Evolutionary conservation across 108 stramenopile genomes (phyloP).

Genomic region (Cylindrotheca fusiformis): DNA sequence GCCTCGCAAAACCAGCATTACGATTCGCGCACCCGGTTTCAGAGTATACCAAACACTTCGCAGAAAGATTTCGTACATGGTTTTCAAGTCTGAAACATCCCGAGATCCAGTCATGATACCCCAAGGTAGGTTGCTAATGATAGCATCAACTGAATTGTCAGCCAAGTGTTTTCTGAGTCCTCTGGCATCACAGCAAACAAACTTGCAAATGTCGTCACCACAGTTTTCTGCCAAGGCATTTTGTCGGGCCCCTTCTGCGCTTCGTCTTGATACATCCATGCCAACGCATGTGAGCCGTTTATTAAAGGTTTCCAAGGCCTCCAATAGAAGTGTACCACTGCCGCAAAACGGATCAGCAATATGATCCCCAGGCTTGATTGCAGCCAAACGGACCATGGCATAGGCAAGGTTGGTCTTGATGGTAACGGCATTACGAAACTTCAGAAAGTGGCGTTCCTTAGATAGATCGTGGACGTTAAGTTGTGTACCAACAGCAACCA

Average conservation of each 20-base stretch:
- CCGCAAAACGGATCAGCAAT: conserved; percentile 62
- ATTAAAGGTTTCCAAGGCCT: conserved; percentile 52
- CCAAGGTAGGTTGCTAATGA: conserved; percentile 68
- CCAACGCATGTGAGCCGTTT: conserved; percentile 42
- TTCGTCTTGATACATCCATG: conserved; percentile 60
- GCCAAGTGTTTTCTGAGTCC: conserved; percentile 48
- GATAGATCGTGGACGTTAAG: conserved; percentile 62
- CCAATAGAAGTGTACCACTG: conserved; percentile 52
- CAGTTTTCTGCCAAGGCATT: conserved; percentile 46
- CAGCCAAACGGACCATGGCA: conserved; percentile 57
- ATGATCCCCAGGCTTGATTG: conserved; percentile 38
- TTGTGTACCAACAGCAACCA: conserved; percentile 61
- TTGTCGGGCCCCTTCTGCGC: conserved; percentile 53
- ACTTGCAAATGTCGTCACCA: conserved; percentile 35
- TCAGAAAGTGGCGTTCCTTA: conserved; percentile 56
- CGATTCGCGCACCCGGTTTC: conserved; percentile 51
- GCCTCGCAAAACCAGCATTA: conserved; percentile 68
- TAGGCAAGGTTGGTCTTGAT: conserved; percentile 76
- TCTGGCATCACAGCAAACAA: conserved; percentile 63
- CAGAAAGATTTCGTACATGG: conserved; percentile 69
- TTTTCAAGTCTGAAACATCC: conserved; percentile 60
- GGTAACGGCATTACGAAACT: conserved; percentile 66
- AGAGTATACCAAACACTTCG: conserved; percentile 66
- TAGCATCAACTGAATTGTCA: conserved; percentile 56
- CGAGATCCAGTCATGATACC: conserved; percentile 68